Conservation (phyloP, 2,329 filamentous ascomycete species). For the Chrysoporthe puriensis region DNA sequence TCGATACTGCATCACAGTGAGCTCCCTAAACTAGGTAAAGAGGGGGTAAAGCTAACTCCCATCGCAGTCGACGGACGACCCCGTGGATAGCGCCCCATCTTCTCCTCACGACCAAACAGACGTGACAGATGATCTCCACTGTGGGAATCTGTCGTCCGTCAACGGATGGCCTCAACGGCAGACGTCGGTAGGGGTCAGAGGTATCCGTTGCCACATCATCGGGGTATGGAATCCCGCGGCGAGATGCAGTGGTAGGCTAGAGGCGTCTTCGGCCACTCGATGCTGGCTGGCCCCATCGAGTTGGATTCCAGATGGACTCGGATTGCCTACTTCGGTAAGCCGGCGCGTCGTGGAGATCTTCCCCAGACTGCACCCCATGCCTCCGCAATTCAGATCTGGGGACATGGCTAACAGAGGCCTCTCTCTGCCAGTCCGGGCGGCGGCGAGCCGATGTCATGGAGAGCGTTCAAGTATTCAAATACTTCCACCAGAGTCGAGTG, state of each 20-base stretch:
- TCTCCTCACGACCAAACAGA: slow-evolving; percentile 6
- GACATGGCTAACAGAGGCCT: not conserved
- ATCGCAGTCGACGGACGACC: not conserved
- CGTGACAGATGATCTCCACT: not conserved
- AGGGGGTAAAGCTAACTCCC: not conserved
- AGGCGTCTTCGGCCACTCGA: not conserved
- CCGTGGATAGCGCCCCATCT: not conserved
- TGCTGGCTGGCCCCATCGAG: not conserved
- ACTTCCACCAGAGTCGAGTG: not conserved
- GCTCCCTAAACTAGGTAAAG: not conserved
- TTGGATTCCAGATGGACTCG: not conserved
- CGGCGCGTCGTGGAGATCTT: slow-evolving; percentile 6
- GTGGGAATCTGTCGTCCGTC: slow-evolving; percentile 4
- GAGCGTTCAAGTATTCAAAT: not conserved
- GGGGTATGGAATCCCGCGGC: not conserved
- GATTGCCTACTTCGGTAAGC: slow-evolving; percentile 10
- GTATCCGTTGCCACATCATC: not conserved
- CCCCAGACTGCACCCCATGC: slow-evolving; percentile 9
- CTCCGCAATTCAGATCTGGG: slow-evolving; percentile 1
- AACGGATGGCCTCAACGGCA: not conserved
- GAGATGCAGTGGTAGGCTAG: not conserved
- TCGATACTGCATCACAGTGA: not conserved
- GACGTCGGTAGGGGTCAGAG: not conserved
- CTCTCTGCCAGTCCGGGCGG: not conserved
- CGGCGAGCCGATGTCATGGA: not conserved